phyloP scores from a whole-genome alignment of 306 rosid species.

The Abrus pulchellus region DNA sequence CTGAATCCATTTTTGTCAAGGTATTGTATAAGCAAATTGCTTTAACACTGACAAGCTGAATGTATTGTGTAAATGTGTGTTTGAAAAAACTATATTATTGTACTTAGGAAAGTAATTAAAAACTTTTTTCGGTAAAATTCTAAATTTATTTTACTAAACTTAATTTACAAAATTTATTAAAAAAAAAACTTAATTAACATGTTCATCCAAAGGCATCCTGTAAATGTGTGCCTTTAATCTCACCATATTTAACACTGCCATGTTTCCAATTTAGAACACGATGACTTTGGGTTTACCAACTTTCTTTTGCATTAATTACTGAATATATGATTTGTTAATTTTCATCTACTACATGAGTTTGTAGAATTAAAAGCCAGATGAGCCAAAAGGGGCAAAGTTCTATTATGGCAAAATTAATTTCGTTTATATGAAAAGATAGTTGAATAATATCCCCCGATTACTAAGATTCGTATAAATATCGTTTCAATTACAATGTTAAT shows the following conservation, averaged over 20 bases:
- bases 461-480: neutral
- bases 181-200: neutral
- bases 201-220: neutral
- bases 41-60: neutral
- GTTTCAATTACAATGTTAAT: neutral
- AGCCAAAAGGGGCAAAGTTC: slow-evolving; percentile 34
- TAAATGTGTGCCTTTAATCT: slow-evolving; percentile 35
- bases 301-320: slow-evolving; percentile 35
- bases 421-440: neutral
- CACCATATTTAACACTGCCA: slow-evolving; percentile 27
- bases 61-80: neutral
- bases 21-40: slow-evolving; percentile 7
- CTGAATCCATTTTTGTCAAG: slow-evolving; percentile 32
- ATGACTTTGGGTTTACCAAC: slow-evolving; percentile 48
- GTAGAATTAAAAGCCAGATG: slow-evolving; percentile 42
- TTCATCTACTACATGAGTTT: slow-evolving; percentile 42
- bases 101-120: neutral
- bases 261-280: slow-evolving; percentile 43
- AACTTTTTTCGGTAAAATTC: neutral
- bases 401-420: slow-evolving; percentile 21
- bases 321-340: slow-evolving; percentile 31
- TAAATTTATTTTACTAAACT: neutral
- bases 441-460: neutral
- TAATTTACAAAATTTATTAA: neutral
- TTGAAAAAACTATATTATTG: neutral